A percentile compares a stretch with the other conserved stretches of the same genome.
Conservation (phyloP, 495 filamentous ascomycete genomes). For the Penicillium turbatum region DNA sequence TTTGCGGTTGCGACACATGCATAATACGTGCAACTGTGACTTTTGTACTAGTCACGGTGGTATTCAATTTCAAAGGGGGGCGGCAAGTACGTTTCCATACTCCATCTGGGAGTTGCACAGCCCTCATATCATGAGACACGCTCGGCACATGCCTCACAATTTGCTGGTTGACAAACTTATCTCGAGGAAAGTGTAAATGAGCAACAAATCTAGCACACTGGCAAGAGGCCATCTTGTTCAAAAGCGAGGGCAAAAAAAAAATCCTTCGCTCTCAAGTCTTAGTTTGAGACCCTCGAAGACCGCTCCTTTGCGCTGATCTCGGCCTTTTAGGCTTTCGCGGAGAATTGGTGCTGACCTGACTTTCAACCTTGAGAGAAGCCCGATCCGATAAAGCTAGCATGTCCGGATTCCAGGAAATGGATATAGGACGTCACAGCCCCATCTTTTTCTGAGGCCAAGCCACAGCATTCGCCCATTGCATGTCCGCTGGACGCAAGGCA, state of each 20-base stretch:
- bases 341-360: not conserved
- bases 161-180: not conserved
- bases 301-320: not conserved
- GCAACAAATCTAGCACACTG: no score
- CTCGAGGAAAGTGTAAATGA: no score
- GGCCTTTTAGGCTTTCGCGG: not conserved
- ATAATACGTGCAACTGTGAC: not conserved
- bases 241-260: not conserved
- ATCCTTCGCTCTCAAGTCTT: not conserved
- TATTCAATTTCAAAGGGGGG: not conserved
- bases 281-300: not conserved
- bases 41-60: not conserved
- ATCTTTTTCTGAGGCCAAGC: slow-evolving; percentile 34
- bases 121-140: not conserved
- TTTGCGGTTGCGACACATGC: not conserved
- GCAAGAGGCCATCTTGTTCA: not conserved
- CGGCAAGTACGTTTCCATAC: not conserved
- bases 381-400: not conserved
- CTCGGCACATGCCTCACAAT: not conserved
- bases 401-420: not conserved
- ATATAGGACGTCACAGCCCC: slow-evolving; percentile 17
- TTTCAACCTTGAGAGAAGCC: not conserved
- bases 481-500: slow-evolving; percentile 17
- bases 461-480: slow-evolving; percentile 24
- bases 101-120: not conserved